A percentile compares a stretch with the other conserved stretches of the same genome.
These are phyloP conservation scores for Fusarium verrucosum DNA, from an alignment of 2,329 filamentous ascomycete species.

Conservation along the genomic window DNA sequence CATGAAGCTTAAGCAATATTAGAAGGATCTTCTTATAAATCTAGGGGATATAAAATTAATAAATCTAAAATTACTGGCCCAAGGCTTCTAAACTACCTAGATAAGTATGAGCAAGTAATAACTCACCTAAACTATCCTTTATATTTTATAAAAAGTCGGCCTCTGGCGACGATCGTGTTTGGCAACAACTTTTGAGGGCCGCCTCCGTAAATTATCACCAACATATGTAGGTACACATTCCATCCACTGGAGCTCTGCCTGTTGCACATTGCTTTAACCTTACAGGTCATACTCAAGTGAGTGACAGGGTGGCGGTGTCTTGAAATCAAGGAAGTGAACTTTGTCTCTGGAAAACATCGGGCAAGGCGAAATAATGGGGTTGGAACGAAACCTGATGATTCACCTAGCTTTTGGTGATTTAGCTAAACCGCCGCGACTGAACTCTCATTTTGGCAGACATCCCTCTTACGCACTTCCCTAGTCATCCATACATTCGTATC, in stretches of 20 bases:
- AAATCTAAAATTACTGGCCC: no score
- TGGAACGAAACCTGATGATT: background rate
- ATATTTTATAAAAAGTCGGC: no score
- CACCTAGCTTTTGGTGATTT: background rate
- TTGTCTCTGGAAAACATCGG: constrained; percentile 1
- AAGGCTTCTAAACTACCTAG: no score
- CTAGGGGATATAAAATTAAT: no score
- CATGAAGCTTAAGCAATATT: no score
- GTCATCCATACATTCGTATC: background rate
- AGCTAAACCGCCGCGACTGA: background rate
- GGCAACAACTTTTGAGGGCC: no score
- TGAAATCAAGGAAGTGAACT: background rate
- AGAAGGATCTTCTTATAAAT: no score
- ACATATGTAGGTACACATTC: constrained; percentile 8
- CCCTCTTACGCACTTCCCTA: background rate
- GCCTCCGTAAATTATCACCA: background rate
- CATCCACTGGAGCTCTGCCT: background rate
- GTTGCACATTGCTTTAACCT: background rate
- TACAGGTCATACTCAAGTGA: background rate
- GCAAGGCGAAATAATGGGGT: background rate
- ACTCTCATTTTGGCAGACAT: background rate
- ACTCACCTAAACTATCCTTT: no score
- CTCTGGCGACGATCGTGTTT: no score
- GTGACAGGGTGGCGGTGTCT: constrained; percentile 11
- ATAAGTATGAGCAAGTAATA: no score